Evolutionary conservation across 768 basidiomycete genomes (phyloP), one percentile per base, ranked within the genome.

Genomic region (Psilocybe cubensis): DNA sequence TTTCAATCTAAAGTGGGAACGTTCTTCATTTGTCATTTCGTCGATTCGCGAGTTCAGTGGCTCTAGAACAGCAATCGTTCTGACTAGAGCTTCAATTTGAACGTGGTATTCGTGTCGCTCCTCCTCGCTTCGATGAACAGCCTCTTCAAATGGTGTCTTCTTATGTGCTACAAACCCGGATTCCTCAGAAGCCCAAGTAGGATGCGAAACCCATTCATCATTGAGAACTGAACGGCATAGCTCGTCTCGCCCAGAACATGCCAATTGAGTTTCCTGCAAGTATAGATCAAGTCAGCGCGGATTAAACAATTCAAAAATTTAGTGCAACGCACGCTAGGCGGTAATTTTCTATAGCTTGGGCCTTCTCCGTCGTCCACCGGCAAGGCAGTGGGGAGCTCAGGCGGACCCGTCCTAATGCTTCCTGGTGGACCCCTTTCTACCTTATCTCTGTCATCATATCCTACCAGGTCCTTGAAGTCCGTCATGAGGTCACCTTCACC

Each of bases 51-150:
- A 81, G 56, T 85, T 83, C 57, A 98, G 81, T 2, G 96, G 96
- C 68, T 98, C 94, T 55, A 99, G 83, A 41, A 96, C 76, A 1
- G 92, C 86, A 66, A 98, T 96, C 12, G 96, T 98, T 41, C 96
- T 87, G 9, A 85, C 76, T 63, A 98, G 86, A 17, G 89, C 93
- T 68, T 97, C 94, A 40, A 99, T 84, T 64, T 96, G 92, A 58
- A 96, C 95, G 64, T 97, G 95, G 70, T 94, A 98, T 73, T 98
- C 96, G 73, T 98, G 94, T 25, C 97, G 87, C 72, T 99, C 97
- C 72, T 99, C 96, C 72, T 99, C 97, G 66, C 94, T 91, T 74
- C 94, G 94, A 76, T 98, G 95, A 55, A 98, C 79, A 0, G 92
- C 91, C 67, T 98, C 96, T 72, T 99, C 97, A 70, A 91, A 98